These are phyloP conservation scores for Triticum timopheevii DNA, from an alignment of 176 grass and related monocot species.

Conservation along the genomic window DNA sequence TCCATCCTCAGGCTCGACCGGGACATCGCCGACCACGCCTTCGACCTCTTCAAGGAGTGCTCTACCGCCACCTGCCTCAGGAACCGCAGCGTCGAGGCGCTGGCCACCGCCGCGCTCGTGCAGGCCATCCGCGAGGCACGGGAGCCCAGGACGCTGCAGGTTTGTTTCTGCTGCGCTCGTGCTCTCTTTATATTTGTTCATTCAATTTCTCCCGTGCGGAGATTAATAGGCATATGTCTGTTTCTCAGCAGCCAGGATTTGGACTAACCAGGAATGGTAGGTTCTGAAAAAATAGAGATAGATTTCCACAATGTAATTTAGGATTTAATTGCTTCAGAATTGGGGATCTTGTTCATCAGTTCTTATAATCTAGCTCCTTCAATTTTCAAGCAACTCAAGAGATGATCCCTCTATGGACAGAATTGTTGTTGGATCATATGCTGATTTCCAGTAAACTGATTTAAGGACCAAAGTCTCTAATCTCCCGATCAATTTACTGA, in stretches of 20 bases:
- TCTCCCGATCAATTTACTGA: neutral
- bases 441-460: neutral
- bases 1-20: conserved; percentile 78
- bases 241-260: neutral
- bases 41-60: conserved; percentile 92
- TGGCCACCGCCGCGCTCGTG: conserved; percentile 89
- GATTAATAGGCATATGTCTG: neutral
- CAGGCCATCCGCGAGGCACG: conserved; percentile 97
- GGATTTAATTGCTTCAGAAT: neutral
- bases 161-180: conserved; percentile 33
- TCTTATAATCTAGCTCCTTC: neutral
- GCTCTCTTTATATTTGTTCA: conserved; percentile 8
- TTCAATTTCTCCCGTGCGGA: conserved; percentile 10
- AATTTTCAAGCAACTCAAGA: neutral
- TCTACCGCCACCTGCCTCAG: conserved; percentile 82
- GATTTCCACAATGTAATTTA: neutral
- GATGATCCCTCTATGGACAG: neutral
- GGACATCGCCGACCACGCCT: conserved; percentile 92
- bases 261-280: neutral
- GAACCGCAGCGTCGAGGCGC: conserved; percentile 90
- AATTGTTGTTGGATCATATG: neutral
- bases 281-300: neutral
- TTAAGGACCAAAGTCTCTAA: neutral
- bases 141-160: conserved; percentile 91
- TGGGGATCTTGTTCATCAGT: neutral